Base-by-base conservation (phyloP, 2,329 filamentous ascomycete genomes). In the Arthroderma uncinatum region DNA sequence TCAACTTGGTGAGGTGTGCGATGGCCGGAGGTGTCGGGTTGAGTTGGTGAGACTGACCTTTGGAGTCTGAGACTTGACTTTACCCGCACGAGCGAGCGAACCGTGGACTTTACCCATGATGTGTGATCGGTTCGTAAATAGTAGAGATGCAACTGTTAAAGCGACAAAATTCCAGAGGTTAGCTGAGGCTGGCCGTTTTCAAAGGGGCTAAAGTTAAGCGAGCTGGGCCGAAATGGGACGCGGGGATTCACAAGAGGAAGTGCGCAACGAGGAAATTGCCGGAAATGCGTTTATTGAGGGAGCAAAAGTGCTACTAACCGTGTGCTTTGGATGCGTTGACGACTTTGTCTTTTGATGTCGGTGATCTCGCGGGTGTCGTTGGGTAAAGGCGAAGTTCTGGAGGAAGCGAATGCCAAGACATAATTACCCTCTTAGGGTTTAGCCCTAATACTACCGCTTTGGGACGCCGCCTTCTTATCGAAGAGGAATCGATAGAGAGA, bases 61-160 rank as follows among this genome's bases (percentile, higher is more conserved):
- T 60, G 69, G 69, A 65, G 69, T 71, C 62, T 92, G 88, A 79
- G 88, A 92, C 87, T 95, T 94, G 85, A 95, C 90, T 84, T 95
- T 95, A 81, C 89, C 89, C 80, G 88, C 89, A 89, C 89, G 88
- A 77, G 88, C 88, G 78, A 62, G 61, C 53, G 88, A 93, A 77
- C 88, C 88, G 86, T 92, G 88, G 78, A 92, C 87, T 81, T 92
- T 92, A 81, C 87, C 87, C 87, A 92, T 91, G 77, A 76, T 87
- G 78, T 52, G 59, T 48, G 58, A 54, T 60, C 57, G 57, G 56
- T 56, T 55, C 47, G 52, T 40, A 53, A 53, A 55, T 56, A 50
- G 57, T 59, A 53, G 44, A 55, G 9, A 52, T 59, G 55, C 47
- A 50, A 34, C 47, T 50, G 47, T 50, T 50, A 6, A 33, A 16